A percentile compares a stretch with the other conserved stretches of the same genome.
Conservation (phyloP, 768 basidiomycete genomes). For the Cystofilobasidium bisporidii region DNA sequence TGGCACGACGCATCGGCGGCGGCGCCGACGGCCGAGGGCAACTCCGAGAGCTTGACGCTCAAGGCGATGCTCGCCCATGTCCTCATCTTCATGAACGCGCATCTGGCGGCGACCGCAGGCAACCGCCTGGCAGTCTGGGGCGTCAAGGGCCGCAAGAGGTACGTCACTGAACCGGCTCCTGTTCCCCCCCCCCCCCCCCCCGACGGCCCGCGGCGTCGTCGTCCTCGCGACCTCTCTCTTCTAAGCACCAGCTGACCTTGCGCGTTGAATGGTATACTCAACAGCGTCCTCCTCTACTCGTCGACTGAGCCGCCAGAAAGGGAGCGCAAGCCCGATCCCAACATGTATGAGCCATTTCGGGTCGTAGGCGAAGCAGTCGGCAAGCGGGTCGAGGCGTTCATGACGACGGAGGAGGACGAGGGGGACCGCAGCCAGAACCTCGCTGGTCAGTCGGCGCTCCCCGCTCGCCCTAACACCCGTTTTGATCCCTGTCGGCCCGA, state of each 20-base stretch:
- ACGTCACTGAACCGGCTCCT: neutral
- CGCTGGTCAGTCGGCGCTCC: neutral
- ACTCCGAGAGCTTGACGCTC: constrained; percentile 51
- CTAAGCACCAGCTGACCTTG: no score
- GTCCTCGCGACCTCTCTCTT: no score
- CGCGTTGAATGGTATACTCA: no score
- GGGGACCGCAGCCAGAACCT: neutral
- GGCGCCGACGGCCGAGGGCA: neutral
- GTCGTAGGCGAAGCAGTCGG: constrained; percentile 21
- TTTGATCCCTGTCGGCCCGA: no score
- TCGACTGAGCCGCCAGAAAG: constrained; percentile 5
- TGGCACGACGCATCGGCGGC: constrained; percentile 21
- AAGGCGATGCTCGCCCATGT: constrained; percentile 69
- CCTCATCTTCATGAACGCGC: constrained; percentile 82
- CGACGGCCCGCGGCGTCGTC: no score
- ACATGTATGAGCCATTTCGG: constrained; percentile 27
- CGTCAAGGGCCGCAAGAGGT: constrained; percentile 43
- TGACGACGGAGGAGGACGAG: constrained; percentile 6
- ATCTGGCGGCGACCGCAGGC: constrained; percentile 80
- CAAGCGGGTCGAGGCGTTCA: constrained; percentile 13
- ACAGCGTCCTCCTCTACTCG: constrained; percentile 15
- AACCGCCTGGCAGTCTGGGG: constrained; percentile 88
- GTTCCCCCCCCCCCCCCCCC: no score
- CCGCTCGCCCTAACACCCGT: constrained; percentile 19
- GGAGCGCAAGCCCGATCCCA: constrained; percentile 21